Base-by-base conservation (phyloP, 768 basidiomycete genomes). In the Hydnomerulius pinastri region DNA sequence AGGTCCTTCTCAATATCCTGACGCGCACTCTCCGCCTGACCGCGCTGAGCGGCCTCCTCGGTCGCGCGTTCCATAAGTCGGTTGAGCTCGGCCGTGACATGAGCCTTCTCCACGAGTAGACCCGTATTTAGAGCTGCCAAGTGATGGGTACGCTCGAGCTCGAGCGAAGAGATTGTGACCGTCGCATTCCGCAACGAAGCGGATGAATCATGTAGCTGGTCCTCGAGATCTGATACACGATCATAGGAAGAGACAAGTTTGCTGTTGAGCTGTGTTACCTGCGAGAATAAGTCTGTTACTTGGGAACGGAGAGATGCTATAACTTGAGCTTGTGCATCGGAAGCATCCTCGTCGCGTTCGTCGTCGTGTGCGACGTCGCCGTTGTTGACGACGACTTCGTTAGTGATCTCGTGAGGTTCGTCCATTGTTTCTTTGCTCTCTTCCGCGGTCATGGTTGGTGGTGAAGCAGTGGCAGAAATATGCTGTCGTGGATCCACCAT, bases 161-260 rank as follows among this genome's bases (percentile, higher is more conserved):
- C 92, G 27, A 99, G 78, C 58, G 87, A 83, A 2, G 85, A 82
- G 47, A 93, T 78, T 53, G 85, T 81, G 62, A 87, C 71, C 11
- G 82, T 77, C 2, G 85, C 77, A 11, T 77, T 65, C 7, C 86
- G 83, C 12, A 85, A 64, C 29, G 81, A 76, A 21, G 81, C 76
- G 8, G 81, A 78, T 4, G 81, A 64, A 45, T 87, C 76, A 60
- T 95, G 89, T 11, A 95, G 71, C 50, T 90, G 80, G 65, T 98
- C 96, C 65, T 98, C 95, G 43, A 99, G 79, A 75, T 92, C 86
- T 15, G 94, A 94, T 25, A 96, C 83, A 25, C 91, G 82, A 67
- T 95, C 91, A 68, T 97, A 96, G 2, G 90, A 91, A 53, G 83
- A 77, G 53, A 99, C 92, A 41, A 99, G 87, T 67, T 98, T 98